Base-by-base conservation (phyloP, 805 yeast species). In the Zygoascus flipseniorum region DNA sequence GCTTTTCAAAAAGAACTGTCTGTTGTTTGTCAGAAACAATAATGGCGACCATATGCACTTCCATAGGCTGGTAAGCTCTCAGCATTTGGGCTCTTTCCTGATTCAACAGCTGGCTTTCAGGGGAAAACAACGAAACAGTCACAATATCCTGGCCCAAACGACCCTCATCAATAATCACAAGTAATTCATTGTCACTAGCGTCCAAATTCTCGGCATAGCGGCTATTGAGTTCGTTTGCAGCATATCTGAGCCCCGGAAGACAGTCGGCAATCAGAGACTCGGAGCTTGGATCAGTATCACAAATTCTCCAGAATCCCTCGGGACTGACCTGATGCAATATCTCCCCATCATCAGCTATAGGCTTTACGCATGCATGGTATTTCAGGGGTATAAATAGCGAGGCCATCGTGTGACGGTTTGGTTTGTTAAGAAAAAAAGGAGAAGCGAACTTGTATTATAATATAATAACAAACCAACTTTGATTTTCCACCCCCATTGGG, bases 71-170 rank as follows among this genome's bases (percentile, higher is more conserved):
- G 58, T 70, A 77, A 1, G 56, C 48, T 18, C 66, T 51, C 18
- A 76, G 65, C 4, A 77, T 51, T 32, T 63, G 47, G 19, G 56
- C 50, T 50, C 76, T 68, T 8, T 75, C 66, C 47, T 59, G 50
- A 49, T 65, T 66, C 20, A 73, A 46, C 26, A 46, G 63, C n/a
- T 51, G 55, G 4, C 50, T 52, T 13, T 49, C 37, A 2, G 56
- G 54, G 48, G 80, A 80, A 47, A 63, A 61, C 26, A 76, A 60
- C 18, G 67, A 58, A 11, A 75, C 66, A 1, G 75, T 69, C 18
- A 76, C 64, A 42, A 70, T 62, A 26, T 66, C 67, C 51, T 67
- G 68, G 41, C 59, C 64, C 51, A 67, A 55, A 42, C 68, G 67
- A 13, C 75, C 74, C 53, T 69, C 73, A 28, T 65, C 57, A n/a